Evolutionary conservation across 2,329 filamentous ascomycete genomes (phyloP), one percentile per base, ranked within the genome.

Genomic region (Neonectria ditissima): DNA sequence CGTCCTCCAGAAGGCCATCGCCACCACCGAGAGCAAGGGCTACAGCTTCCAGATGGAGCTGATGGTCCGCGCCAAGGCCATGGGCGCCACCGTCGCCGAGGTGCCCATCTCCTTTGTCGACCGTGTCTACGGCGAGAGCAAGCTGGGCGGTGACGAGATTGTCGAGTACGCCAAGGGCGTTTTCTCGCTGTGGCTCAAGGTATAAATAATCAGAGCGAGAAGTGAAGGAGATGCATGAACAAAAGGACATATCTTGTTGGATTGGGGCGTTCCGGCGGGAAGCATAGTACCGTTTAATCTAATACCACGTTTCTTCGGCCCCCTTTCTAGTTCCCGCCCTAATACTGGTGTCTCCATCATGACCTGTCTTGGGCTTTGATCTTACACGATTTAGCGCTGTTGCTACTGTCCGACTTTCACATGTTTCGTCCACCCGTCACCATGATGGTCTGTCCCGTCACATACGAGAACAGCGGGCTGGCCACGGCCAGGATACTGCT

Each of bases 21-120:
- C 86, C 75, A 93, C 87, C 80, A 97, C 94, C 9, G 91, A 97
- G 85, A 96, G 93, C 78, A 97, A 98, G 83, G 96, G 96, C 3
- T 99, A 98, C 80, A 95, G 92, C 43, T 99, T 99, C 86, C 96
- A 99, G 88, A 99, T 99, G 96, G 95, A 97, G 86, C 92, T 99
- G 89, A 98, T 97, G 91, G 95, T 98, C 9, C 87, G 94, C 66
- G 96, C 96, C 34, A 97, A 97, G 88, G 92, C 92, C 16, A 94
- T 97, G 92, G 95, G 96, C 1, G 97, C 89, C 83, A 92, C 90
- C 39, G 95, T 99, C 32, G 93, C 92, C 16, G 96, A 99, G 85
- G 95, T 97, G 65, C 96, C 96, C 13, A 99, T 99, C 71, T 92
- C 89, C 24, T 99, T 99, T 79, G 96, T 98, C 43, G 97, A 99